Base-by-base conservation (phyloP, 768 basidiomycete genomes). In the Trametes maxima region DNA sequence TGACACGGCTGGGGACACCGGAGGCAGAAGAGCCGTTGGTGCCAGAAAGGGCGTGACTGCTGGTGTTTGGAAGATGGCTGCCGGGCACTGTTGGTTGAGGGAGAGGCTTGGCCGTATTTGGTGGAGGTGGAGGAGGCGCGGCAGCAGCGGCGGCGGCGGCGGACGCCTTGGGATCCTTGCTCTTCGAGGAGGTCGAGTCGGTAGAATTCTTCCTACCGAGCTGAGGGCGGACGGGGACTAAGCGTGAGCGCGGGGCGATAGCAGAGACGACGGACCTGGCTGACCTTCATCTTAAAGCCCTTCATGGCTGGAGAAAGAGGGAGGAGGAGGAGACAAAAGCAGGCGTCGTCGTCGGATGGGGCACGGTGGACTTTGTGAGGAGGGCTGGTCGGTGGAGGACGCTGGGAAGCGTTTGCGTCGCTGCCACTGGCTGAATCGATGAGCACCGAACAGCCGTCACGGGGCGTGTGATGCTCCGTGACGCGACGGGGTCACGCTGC, bases 281-380 rank as follows among this genome's bases (percentile, higher is more conserved):
- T 67, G 62, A 91, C 91, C 69, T 87, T 89, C 78, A 91, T 93
- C 82, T 89, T 91, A 73, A 94, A 80, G 65, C 86, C 87, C 79
- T 93, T 94, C 92, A 94, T 93, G 50, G 43, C 64, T 58, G 64
- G 39, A 17, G 44, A 45, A 16, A 19, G 22, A 12, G 43, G 43
- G 59, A 19, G 22, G 48, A 39, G 17, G 35, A 22, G 47, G 42
- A 28, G 35, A 19, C 21, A 24, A 42, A 48, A 47, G 46, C 47
- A 39, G 21, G 36, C 35, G 52, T 8, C 52, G 47, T 60, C 51
- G 51, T 53, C 52, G 35, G 33, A 40, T 12, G 16, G 6, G 47
- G 35, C 52, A 24, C 21, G 39, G 44, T 51, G 54, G 62, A 46
- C 52, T 60, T 61, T 59, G 64, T 42, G 59, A 60, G 57, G 54